Evolutionary conservation across 768 basidiomycete genomes (phyloP).

Genomic region (Clavaria fumosa): DNA sequence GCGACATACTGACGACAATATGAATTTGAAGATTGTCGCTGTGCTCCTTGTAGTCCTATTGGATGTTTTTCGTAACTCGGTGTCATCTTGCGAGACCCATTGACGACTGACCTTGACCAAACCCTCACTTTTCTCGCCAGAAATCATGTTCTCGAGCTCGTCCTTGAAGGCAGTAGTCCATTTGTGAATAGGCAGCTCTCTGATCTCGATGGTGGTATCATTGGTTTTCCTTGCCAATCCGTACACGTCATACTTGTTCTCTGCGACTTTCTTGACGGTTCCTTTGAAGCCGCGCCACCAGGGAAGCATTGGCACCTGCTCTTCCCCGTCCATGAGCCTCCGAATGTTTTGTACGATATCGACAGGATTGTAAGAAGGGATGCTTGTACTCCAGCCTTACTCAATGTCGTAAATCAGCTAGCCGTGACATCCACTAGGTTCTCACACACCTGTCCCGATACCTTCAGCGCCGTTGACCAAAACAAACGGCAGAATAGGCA

Average conservation of each 20-base stretch:
- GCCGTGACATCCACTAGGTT: too few species aligned
- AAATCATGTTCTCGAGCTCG: slow-evolving; percentile 81
- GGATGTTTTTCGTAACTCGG: slow-evolving; percentile 2
- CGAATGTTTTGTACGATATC: slow-evolving; percentile 85
- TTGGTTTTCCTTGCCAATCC: slow-evolving; percentile 65
- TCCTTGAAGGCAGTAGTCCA: slow-evolving; percentile 92
- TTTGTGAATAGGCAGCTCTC: slow-evolving; percentile 84
- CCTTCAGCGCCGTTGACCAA: slow-evolving; percentile 92
- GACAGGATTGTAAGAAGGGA: slow-evolving; percentile 84
- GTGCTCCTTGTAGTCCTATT: slow-evolving; percentile 92
- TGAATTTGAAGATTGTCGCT: slow-evolving; percentile 88
- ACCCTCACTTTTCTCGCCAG: slow-evolving; percentile 65
- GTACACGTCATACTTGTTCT: slow-evolving; percentile 73
- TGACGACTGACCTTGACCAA: slow-evolving; percentile 49
- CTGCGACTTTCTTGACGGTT: slow-evolving; percentile 61
- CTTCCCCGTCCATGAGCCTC: slow-evolving; percentile 74
- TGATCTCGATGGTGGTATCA: slow-evolving; percentile 86
- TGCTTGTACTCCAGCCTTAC: slow-evolving; percentile 83
- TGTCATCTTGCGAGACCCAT: neutral
- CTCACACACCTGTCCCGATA: slow-evolving; percentile 86
- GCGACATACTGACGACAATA: slow-evolving; percentile 68
- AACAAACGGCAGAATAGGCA: slow-evolving; percentile 79
- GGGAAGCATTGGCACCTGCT: slow-evolving; percentile 72
- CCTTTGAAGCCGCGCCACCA: slow-evolving; percentile 98
- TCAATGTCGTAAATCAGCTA: too few species aligned